A percentile compares a stretch with the other conserved stretches of the same genome.
Conservation (phyloP, 2,329 filamentous ascomycete species). For the Metarhizium sp. region DNA sequence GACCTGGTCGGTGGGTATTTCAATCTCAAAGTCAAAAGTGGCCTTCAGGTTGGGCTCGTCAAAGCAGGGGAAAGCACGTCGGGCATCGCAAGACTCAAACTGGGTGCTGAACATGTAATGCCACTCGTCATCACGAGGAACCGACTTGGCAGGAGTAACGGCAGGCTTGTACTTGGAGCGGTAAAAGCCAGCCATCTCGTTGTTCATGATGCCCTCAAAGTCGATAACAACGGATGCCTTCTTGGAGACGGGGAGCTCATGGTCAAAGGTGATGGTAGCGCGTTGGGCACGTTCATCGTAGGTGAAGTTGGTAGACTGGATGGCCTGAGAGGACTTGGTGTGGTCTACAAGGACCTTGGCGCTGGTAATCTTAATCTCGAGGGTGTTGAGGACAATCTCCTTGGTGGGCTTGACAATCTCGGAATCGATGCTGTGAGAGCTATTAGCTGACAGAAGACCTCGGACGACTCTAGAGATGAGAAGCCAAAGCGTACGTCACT, state of each 20-base stretch:
- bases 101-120: constrained; percentile 87
- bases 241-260: constrained; percentile 58
- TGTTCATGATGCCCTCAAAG: constrained; percentile 78
- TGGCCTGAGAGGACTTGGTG: constrained; percentile 45
- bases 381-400: constrained; percentile 74
- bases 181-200: constrained; percentile 89
- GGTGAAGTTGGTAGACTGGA: constrained; percentile 56
- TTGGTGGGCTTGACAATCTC: constrained; percentile 63
- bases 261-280: constrained; percentile 65
- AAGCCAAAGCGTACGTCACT: constrained; percentile 41
- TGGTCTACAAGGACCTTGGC: constrained; percentile 51
- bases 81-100: constrained; percentile 93
- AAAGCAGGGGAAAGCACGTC: constrained; percentile 93
- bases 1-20: constrained; percentile 79
- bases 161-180: constrained; percentile 86
- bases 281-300: constrained; percentile 83
- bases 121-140: constrained; percentile 61
- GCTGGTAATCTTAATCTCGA: constrained; percentile 68
- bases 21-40: constrained; percentile 87
- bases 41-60: constrained; percentile 97
- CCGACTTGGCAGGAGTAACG: constrained; percentile 61
- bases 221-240: constrained; percentile 59
- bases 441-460: not conserved
- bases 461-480: not conserved
- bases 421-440: constrained; percentile 53